A percentile compares a stretch with the other conserved stretches of the same genome.
Evolutionary conservation across 129 eudicot genomes (phyloP).

Genomic region (Pulicaria dysenterica): DNA sequence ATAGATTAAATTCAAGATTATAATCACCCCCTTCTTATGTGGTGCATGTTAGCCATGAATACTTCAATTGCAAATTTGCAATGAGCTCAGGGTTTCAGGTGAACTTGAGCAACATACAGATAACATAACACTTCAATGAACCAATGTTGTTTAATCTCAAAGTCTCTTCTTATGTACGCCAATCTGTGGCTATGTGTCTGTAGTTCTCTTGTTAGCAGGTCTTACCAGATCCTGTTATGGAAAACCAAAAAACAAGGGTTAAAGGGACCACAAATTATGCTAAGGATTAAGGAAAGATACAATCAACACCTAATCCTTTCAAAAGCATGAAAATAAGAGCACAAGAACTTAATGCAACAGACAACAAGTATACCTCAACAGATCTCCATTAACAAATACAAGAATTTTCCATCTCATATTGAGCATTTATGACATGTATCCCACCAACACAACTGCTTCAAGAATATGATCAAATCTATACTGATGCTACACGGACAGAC

Average conservation of each 20-base stretch:
- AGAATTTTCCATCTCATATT: neutral
- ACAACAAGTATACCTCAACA: constrained; percentile 18
- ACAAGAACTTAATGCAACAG: neutral
- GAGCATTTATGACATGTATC: constrained; percentile 5
- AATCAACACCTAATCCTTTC: neutral
- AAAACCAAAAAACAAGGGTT: neutral
- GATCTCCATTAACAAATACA: constrained; percentile 2
- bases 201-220: constrained; percentile 65
- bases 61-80: constrained; percentile 47
- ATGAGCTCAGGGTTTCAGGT: constrained; percentile 57
- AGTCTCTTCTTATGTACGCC: constrained; percentile 58
- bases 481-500: neutral
- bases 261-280: neutral
- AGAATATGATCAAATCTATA: constrained; percentile 19
- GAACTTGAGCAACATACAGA: constrained; percentile 64
- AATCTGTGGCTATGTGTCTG: constrained; percentile 40
- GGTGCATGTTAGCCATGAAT: constrained; percentile 12
- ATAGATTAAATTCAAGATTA: constrained; percentile 60
- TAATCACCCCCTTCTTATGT: constrained; percentile 32
- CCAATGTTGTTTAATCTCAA: constrained; percentile 62
- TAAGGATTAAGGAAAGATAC: constrained; percentile 1
- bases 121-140: constrained; percentile 74
- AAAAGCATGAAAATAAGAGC: neutral
- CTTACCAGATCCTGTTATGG: constrained; percentile 4
- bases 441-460: neutral